A percentile compares a stretch with the other conserved stretches of the same genome.
Evolutionary conservation across 2,329 filamentous ascomycete genomes (phyloP).

Genomic region (Didymella pomorum): DNA sequence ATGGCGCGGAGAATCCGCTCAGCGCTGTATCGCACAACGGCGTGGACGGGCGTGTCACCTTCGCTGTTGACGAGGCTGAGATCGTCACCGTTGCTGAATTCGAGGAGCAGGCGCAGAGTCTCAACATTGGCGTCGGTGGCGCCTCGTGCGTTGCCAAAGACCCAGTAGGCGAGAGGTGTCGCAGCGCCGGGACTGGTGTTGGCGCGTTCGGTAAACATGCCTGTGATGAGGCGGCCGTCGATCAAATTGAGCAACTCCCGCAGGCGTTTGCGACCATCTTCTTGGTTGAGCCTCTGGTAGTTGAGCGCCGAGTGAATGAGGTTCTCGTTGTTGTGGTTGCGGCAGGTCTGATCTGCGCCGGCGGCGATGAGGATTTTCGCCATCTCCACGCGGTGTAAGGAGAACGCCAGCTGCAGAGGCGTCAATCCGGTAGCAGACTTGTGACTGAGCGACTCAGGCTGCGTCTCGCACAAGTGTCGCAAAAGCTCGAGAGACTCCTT

Average conservation of each 20-base stretch:
- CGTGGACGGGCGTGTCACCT: slow-evolving; percentile 72
- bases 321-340: slow-evolving; percentile 70
- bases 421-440: slow-evolving; percentile 67
- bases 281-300: slow-evolving; percentile 27
- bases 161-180: slow-evolving; percentile 67
- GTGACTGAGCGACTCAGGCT: slow-evolving; percentile 69
- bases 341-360: slow-evolving; percentile 73
- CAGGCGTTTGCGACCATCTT: slow-evolving; percentile 47
- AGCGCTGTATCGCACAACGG: slow-evolving; percentile 55
- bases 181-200: slow-evolving; percentile 61
- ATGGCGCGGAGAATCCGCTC: slow-evolving; percentile 55
- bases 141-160: slow-evolving; percentile 8
- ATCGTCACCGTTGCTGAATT: slow-evolving; percentile 56
- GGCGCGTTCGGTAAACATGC: slow-evolving; percentile 66
- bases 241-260: slow-evolving; percentile 65
- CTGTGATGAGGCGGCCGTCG: slow-evolving; percentile 63
- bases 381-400: slow-evolving; percentile 61
- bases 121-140: not conserved
- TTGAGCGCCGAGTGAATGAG: slow-evolving; percentile 66
- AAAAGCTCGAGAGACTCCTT: slow-evolving; percentile 64
- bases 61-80: slow-evolving; percentile 68
- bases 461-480: slow-evolving; percentile 69
- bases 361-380: slow-evolving; percentile 69
- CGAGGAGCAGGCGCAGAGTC: slow-evolving; percentile 38
- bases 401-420: slow-evolving; percentile 73